Evolutionary conservation across 2,329 filamentous ascomycete species (phyloP).

Genomic region (Lasiodiplodia theobromae): DNA sequence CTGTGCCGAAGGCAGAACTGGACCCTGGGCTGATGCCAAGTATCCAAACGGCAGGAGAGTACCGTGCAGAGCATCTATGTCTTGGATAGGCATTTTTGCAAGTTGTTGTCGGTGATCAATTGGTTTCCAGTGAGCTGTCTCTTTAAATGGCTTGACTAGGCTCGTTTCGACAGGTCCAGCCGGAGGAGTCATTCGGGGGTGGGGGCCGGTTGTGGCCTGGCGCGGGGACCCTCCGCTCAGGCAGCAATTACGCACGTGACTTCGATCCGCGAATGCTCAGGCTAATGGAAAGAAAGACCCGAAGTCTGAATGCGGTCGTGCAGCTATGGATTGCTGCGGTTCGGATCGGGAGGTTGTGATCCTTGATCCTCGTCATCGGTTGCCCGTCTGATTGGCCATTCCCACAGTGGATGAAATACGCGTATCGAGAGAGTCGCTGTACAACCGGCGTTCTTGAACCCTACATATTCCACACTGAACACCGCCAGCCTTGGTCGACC

Average conservation of each 20-base stretch:
- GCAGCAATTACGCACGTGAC: no score
- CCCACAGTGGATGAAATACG: neutral
- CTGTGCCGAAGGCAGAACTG: slow-evolving; percentile 46
- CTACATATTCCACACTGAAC: neutral
- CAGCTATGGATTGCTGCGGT: no score
- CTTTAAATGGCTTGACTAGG: neutral
- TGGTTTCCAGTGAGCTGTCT: neutral
- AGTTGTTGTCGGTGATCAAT: no score
- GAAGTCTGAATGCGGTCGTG: no score
- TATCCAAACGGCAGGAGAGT: neutral
- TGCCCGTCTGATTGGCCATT: neutral
- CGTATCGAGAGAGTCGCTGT: neutral
- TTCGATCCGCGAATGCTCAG: no score
- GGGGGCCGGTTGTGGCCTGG: no score
- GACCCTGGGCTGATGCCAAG: slow-evolving; percentile 10
- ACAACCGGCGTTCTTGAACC: no score
- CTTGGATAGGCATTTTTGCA: neutral
- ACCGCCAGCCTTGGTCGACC: no score
- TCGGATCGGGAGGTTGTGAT: neutral
- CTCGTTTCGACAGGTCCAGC: slow-evolving; percentile 10
- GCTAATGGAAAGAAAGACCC: no score
- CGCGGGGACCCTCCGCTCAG: no score
- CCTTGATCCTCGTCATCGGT: neutral
- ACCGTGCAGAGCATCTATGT: neutral
- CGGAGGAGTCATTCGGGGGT: slow-evolving; percentile 8